Evolutionary conservation across 2,329 filamentous ascomycete genomes (phyloP), one percentile per base, ranked within the genome.

Genomic region (Claviceps spartinae): DNA sequence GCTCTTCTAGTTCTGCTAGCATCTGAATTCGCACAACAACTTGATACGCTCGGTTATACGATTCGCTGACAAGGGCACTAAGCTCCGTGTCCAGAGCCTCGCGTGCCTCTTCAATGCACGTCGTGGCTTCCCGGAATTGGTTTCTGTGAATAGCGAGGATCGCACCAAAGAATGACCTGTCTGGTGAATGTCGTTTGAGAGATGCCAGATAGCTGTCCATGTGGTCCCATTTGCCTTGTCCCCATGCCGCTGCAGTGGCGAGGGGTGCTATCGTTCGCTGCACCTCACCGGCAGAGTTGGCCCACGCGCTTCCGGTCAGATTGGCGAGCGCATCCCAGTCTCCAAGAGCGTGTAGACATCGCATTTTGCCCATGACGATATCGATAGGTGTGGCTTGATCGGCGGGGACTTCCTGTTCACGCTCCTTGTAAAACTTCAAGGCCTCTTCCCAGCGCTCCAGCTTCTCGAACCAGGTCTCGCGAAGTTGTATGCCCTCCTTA

Each of bases 401-500:
- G 2, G 71, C 67, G 0, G 75, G 73, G 34, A 88, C 75, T 58
- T 88, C 83, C 49, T 73, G 69, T 61, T 96, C 91, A 45, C 91
- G 85, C 63, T 88, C 84, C 61, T 93, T 87, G 63, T 97, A 97
- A 47, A 93, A 94, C 46, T 84, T 82, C 52, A 99, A 74, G 2
- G 93, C 93, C 68, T 98, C 94, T 58, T 98, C 94, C 94, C 94
- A 99, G 54, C 93, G 83, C 66, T 97, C 89, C 47, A 99, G 73
- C 71, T 96, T 97, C 69, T 98, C 94, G 59, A 96, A 98, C 93
- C 93, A 99, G 0, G 90, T 96, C 70, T 99, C 93, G 54, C 95
- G 88, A 48, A 98, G 76, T 63, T 95, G 88, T 34, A 99, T 95
- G 14, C 80, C 81, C 62, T 98, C 93, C 59, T 88, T 87, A 67